phyloP scores from a whole-genome alignment of 1,139 yeast species.

The Lodderomyces theae region DNA sequence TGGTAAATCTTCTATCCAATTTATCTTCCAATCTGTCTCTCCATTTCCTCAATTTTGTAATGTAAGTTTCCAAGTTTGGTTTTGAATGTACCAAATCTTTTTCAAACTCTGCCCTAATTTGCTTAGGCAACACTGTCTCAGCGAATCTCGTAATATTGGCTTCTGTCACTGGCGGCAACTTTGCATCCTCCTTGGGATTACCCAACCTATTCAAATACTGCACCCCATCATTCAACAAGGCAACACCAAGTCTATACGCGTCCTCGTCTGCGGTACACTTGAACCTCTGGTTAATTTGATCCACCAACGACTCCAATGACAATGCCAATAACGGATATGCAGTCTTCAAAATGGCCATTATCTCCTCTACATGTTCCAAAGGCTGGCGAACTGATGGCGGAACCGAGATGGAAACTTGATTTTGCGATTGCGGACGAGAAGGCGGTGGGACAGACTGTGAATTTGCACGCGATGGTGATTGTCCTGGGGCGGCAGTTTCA shows the following conservation, averaged over 20 bases:
- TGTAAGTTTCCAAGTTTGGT: constrained; percentile 87
- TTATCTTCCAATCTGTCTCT: constrained; percentile 89
- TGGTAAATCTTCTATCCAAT: constrained; percentile 76
- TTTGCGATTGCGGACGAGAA: constrained; percentile 6
- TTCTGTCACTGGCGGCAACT: constrained; percentile 88
- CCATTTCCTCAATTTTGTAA: constrained; percentile 84
- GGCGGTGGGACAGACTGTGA: constrained; percentile 3
- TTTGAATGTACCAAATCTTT: constrained; percentile 84
- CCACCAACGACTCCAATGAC: constrained; percentile 91
- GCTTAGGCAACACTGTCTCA: constrained; percentile 88
- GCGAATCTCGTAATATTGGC: constrained; percentile 88
- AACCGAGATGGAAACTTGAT: constrained; percentile 7
- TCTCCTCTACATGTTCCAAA: constrained; percentile 93
- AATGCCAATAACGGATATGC: constrained; percentile 93
- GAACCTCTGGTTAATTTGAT: constrained; percentile 91
- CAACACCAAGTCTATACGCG: constrained; percentile 89
- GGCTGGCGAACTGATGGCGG: constrained; percentile 54
- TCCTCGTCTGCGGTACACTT: constrained; percentile 96
- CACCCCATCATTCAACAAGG: constrained; percentile 88
- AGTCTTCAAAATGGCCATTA: constrained; percentile 91
- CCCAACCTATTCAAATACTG: constrained; percentile 82
- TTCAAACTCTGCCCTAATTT: constrained; percentile 86
- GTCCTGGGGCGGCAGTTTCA: constrained; percentile 11
- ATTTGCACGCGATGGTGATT: constrained; percentile 15
- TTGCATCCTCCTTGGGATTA: constrained; percentile 83